Conservation (phyloP, 1,284 basidiomycete species). For the Pseudomicrostroma phylloplanum region DNA sequence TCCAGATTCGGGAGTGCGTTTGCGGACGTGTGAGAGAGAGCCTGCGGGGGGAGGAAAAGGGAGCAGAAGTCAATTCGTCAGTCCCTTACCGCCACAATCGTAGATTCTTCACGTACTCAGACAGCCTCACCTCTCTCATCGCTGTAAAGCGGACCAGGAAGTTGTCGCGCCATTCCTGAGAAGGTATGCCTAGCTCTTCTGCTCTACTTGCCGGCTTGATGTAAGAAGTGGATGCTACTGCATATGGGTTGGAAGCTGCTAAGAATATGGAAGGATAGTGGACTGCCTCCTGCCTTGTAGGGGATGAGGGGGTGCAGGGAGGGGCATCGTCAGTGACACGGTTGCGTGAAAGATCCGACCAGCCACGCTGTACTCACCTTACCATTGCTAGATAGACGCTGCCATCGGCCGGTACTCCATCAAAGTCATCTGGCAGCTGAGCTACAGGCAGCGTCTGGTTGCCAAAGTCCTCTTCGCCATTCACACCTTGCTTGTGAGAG, state of each 20-base stretch:
- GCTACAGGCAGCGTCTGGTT: slow-evolving; percentile 39
- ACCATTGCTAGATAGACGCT: slow-evolving; percentile 44
- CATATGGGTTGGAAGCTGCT: slow-evolving; percentile 28
- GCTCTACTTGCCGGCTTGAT: background rate
- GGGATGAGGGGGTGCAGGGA: no score
- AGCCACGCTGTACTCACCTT: slow-evolving; percentile 17
- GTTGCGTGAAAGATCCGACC: no score
- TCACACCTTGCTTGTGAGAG: background rate
- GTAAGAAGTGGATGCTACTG: background rate
- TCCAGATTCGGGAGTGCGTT: background rate
- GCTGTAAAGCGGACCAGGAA: slow-evolving; percentile 21
- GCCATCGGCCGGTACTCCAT: slow-evolving; percentile 37
- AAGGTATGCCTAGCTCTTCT: slow-evolving; percentile 17
- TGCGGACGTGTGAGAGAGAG: background rate
- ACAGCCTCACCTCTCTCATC: slow-evolving; percentile 12
- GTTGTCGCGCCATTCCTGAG: slow-evolving; percentile 18
- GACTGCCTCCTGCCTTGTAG: slow-evolving; percentile 21
- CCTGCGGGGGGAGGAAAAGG: background rate
- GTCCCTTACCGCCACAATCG: no score
- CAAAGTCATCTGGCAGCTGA: slow-evolving; percentile 28
- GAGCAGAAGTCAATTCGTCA: slow-evolving; percentile 6
- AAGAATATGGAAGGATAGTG: slow-evolving; percentile 21
- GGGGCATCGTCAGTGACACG: no score
- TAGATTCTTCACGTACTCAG: no score
- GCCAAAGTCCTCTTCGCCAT: slow-evolving; percentile 20